Evolutionary conservation across 1,139 yeast genomes (phyloP).

Genomic region (Blastobotrys persicus): DNA sequence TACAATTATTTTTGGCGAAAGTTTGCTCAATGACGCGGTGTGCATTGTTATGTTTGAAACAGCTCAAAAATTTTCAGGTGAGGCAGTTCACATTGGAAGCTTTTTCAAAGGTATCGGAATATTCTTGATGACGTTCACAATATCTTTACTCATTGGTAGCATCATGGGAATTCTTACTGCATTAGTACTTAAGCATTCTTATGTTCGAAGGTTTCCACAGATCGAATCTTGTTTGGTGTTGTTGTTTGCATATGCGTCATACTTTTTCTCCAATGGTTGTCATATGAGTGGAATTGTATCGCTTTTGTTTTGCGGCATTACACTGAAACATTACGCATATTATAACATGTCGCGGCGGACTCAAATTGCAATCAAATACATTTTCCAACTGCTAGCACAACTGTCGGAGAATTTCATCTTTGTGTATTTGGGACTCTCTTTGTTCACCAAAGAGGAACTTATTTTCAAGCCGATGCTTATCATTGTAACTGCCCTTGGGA

Average conservation of each 20-base stretch:
- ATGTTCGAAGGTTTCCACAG: conserved; percentile 89
- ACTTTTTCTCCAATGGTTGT: conserved; percentile 96
- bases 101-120: conserved; percentile 92
- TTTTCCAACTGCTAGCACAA: conserved; percentile 91
- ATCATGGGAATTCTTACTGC: conserved; percentile 88
- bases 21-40: conserved; percentile 92
- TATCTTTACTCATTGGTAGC: conserved; percentile 88
- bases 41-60: conserved; percentile 99
- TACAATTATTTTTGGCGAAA: conserved; percentile 96
- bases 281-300: conserved; percentile 99
- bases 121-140: conserved; percentile 89
- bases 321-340: conserved; percentile 94
- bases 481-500: conserved; percentile 83
- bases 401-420: conserved; percentile 95
- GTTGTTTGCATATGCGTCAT: conserved; percentile 90
- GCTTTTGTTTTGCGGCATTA: conserved; percentile 90
- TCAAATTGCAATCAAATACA: conserved; percentile 92
- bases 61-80: conserved; percentile 93
- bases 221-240: conserved; percentile 92
- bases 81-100: conserved; percentile 68
- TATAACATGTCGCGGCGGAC: conserved; percentile 96
- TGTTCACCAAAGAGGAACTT: conserved; percentile 92
- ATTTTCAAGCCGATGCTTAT: conserved; percentile 92
- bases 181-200: conserved; percentile 83
- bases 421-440: conserved; percentile 87